Percentiles rank a stretch among this genome's conserved stretches.
Evolutionary conservation across 805 yeast genomes (phyloP).

Genomic region (Nakazawaea sp.): DNA sequence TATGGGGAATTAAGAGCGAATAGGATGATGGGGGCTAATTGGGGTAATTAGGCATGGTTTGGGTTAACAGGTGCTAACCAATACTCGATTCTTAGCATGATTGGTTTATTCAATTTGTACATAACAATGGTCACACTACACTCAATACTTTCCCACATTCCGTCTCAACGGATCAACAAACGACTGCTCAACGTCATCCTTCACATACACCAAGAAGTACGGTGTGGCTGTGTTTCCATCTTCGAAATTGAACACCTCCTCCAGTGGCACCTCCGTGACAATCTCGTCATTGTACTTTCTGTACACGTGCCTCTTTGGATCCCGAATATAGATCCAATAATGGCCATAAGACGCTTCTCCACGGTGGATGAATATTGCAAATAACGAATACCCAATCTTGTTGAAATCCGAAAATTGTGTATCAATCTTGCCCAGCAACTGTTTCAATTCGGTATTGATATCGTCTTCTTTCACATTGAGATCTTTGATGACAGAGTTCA

Average conservation of each 20-base stretch:
- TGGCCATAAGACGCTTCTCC: slow-evolving; percentile 97
- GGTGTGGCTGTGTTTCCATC: slow-evolving; percentile 87
- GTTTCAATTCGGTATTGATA: slow-evolving; percentile 30
- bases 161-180: slow-evolving; percentile 65
- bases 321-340: slow-evolving; percentile 92
- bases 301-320: slow-evolving; percentile 58
- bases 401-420: slow-evolving; percentile 57
- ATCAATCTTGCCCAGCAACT: slow-evolving; percentile 42
- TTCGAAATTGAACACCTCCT: slow-evolving; percentile 60
- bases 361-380: slow-evolving; percentile 89
- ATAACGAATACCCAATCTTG: slow-evolving; percentile 69
- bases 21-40: too few species aligned
- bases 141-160: neutral
- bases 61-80: too few species aligned
- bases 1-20: too few species aligned
- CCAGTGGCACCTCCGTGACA: slow-evolving; percentile 72
- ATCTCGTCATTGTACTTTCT: slow-evolving; percentile 91
- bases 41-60: too few species aligned
- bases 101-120: too few species aligned
- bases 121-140: too few species aligned
- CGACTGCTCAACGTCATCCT: slow-evolving; percentile 45
- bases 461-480: slow-evolving; percentile 18
- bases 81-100: too few species aligned
- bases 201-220: slow-evolving; percentile 80
- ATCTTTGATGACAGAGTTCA: slow-evolving; percentile 37